Percentiles rank a stretch among this genome's conserved stretches.
phyloP scores from a whole-genome alignment of 202 grass and related monocot species.

The Musa balbisiana region DNA sequence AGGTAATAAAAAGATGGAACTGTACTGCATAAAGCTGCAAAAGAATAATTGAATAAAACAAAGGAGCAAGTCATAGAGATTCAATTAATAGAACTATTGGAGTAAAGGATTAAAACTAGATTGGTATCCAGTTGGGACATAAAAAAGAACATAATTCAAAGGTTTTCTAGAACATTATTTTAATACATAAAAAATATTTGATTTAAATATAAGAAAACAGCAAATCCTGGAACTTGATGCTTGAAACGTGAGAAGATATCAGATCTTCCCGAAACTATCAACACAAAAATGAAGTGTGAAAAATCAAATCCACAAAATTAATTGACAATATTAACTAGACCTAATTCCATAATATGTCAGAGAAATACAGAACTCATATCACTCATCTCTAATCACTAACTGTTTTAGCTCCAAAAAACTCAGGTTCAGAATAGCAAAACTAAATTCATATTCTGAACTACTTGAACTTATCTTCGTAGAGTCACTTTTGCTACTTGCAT shows the following conservation, averaged over 20 bases:
- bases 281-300: too few relatives aligned
- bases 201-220: too few relatives aligned
- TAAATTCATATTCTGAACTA: neutral
- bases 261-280: too few relatives aligned
- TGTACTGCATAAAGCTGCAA: constrained; percentile 81
- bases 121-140: neutral
- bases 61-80: constrained; percentile 7
- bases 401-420: neutral
- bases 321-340: neutral
- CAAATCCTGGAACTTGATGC: too few relatives aligned
- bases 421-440: neutral
- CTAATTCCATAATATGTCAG: neutral
- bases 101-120: neutral
- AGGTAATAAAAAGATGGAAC: constrained; percentile 89
- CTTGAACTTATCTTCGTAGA: too few relatives aligned
- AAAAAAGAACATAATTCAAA: neutral
- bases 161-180: too few relatives aligned
- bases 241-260: too few relatives aligned
- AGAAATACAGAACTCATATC: neutral
- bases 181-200: too few relatives aligned
- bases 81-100: constrained; percentile 19
- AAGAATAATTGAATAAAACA: constrained; percentile 19
- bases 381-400: neutral
- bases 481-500: too few relatives aligned
- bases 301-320: neutral